These are phyloP conservation scores for Aspergillus hortae DNA, from an alignment of 2,329 filamentous ascomycete species.

Conservation along the genomic window DNA sequence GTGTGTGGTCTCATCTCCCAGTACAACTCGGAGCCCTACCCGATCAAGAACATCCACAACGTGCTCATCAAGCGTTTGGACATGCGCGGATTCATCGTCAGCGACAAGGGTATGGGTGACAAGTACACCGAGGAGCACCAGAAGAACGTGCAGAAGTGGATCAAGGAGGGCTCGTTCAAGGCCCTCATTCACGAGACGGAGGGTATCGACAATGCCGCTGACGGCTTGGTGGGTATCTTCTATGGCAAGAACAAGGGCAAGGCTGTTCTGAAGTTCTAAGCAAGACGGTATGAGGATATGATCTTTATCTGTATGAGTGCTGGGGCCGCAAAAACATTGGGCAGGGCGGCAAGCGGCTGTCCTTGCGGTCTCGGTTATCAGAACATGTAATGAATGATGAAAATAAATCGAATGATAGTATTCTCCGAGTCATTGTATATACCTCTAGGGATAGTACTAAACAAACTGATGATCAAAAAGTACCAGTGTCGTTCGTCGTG, in stretches of 20 bases:
- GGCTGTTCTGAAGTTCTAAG: constrained; percentile 68
- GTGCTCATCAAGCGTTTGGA: constrained; percentile 65
- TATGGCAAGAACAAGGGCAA: constrained; percentile 82
- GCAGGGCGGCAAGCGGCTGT: background rate
- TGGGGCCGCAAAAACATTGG: constrained; percentile 11
- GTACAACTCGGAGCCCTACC: constrained; percentile 70
- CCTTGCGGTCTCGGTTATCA: background rate
- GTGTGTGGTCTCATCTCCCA: constrained; percentile 68
- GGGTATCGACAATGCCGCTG: constrained; percentile 72
- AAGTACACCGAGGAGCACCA: constrained; percentile 68
- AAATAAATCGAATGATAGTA: background rate
- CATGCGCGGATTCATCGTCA: constrained; percentile 73
- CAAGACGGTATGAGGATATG: background rate
- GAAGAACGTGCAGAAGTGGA: constrained; percentile 71
- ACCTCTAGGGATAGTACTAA: no score
- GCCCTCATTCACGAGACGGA: constrained; percentile 64
- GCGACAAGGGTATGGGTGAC: constrained; percentile 61
- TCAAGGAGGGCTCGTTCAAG: constrained; percentile 72
- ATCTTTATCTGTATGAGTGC: background rate
- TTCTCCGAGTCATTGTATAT: background rate
- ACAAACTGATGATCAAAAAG: no score
- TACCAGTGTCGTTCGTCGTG: no score
- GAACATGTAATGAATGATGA: background rate
- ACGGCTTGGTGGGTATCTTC: constrained; percentile 72
- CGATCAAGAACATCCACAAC: constrained; percentile 62